Percentiles rank a stretch among this genome's conserved stretches.
Conservation (phyloP, 2,329 filamentous ascomycete species). For the Fusarium graminum region DNA sequence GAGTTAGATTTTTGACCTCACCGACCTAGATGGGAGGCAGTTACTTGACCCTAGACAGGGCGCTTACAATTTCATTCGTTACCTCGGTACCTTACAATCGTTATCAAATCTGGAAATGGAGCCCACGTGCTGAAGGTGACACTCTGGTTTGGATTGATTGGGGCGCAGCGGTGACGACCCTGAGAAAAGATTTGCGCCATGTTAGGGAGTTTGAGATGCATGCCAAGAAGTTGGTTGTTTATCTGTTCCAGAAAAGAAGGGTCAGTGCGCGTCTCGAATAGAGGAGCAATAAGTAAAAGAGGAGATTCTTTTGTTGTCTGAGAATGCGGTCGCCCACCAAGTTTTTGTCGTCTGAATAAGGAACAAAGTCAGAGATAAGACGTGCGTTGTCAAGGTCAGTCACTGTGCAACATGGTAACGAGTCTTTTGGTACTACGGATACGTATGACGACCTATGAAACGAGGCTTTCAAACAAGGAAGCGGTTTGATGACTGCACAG, state of each 20-base stretch:
- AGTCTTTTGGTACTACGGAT: background rate
- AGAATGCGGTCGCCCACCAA: background rate
- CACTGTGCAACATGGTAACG: background rate
- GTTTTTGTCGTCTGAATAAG: background rate
- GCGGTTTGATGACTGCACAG: slow-evolving; percentile 6
- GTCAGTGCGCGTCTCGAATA: slow-evolving; percentile 2
- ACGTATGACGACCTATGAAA: slow-evolving; percentile 1
- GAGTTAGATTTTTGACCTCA: slow-evolving; percentile 29
- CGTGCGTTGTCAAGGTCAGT: background rate
- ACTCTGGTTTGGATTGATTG: slow-evolving; percentile 16
- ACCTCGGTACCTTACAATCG: background rate
- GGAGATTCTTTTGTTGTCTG: background rate
- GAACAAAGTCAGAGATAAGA: background rate
- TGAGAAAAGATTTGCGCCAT: slow-evolving; percentile 38
- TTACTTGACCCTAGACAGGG: slow-evolving; percentile 34
- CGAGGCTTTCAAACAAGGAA: background rate
- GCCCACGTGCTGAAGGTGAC: slow-evolving; percentile 34
- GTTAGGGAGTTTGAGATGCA: slow-evolving; percentile 13
- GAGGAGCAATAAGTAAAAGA: background rate
- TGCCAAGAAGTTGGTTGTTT: slow-evolving; percentile 30
- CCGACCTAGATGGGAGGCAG: slow-evolving; percentile 27
- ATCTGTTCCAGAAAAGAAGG: slow-evolving; percentile 11
- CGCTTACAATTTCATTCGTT: slow-evolving; percentile 28
- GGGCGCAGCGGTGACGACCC: slow-evolving; percentile 34
- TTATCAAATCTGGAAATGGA: background rate